Base-by-base conservation (phyloP, 129 eudicot genomes). In the Saposhnikovia divaricata region DNA sequence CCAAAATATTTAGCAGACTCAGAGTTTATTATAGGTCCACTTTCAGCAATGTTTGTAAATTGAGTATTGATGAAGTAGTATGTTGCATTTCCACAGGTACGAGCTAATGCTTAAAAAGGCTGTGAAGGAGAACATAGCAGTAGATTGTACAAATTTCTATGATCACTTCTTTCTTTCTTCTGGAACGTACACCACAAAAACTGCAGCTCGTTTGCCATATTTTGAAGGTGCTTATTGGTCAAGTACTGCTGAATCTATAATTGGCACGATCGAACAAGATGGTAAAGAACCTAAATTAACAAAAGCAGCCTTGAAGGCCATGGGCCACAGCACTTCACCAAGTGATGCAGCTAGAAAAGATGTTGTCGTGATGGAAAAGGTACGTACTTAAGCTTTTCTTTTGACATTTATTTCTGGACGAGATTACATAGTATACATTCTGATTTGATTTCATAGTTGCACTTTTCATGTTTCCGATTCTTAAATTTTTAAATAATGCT, bases 201-300 rank as follows among this genome's bases (percentile, higher is more conserved):
- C 93, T 34, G 93, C 91, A 51, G 96, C 98, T 57, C 91, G 92
- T 78, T 85, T 93, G 78, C 98, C 98, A 76, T 93, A 88, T 78
- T 91, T 93, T 87, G 96, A 91, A 45, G 98, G 98, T 55, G 92
- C 86, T 80, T 91, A 83, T 85, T 93, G 97, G 97, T 84, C 96
- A 69, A 79, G 82, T 81, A 90, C 91, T 80, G 94, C 93, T 81
- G 97, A 88, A 77, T 80, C 75, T 78, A 82, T 88, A 85, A 63
- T 82, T 14, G 83, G 72, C 76, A 89, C 85, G 34, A 81, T 93
- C 74, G 90, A 83, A 82, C 72, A 79, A 69, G 94, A 88, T 76
- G 81, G 82, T 66, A 85, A 78, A 31, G 91, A 83, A 46, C 74
- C 78, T 79, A 80, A 83, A 70, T 81, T 88, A 50, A 82, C 89